phyloP scores from a whole-genome alignment of 495 filamentous ascomycete species.

The Lepidopterella palustris region DNA sequence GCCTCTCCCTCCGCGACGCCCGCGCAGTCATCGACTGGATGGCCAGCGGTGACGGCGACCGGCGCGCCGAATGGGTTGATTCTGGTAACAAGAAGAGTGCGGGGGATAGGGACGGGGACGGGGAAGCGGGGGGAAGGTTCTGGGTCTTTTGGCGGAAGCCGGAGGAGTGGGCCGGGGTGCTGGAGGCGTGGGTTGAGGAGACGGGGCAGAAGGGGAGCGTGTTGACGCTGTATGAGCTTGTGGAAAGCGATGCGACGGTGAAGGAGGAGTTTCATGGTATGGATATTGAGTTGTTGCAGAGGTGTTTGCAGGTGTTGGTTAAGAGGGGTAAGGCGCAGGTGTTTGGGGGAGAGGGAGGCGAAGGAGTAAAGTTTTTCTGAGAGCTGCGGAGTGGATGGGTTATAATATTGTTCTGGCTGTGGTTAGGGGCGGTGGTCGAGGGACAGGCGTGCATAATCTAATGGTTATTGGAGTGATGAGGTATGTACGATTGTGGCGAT shows the following conservation, averaged over 20 bases:
- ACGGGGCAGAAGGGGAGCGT: constrained; percentile 69
- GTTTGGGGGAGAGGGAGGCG: constrained; percentile 77
- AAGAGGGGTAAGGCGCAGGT: constrained; percentile 89
- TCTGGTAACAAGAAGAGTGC: constrained; percentile 5
- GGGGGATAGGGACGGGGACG: constrained; percentile 21
- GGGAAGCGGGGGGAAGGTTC: constrained; percentile 38
- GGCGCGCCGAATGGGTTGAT: constrained; percentile 61
- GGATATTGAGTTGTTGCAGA: constrained; percentile 70
- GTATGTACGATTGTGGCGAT: too few relatives aligned
- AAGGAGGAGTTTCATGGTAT: constrained; percentile 78
- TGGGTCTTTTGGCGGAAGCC: constrained; percentile 65
- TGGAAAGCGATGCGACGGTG: constrained; percentile 57
- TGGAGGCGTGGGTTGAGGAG: constrained; percentile 53
- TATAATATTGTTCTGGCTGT: not conserved
- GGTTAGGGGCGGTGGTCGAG: too few relatives aligned
- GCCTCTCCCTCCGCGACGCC: constrained; percentile 56
- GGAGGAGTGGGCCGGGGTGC: constrained; percentile 66
- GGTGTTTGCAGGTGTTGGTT: constrained; percentile 69
- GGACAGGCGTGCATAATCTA: not conserved
- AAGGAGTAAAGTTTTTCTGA: constrained; percentile 95
- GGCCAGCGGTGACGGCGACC: constrained; percentile 53
- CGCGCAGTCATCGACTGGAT: constrained; percentile 68
- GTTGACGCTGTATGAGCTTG: constrained; percentile 70
- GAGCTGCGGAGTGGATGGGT: not conserved
- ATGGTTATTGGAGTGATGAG: not conserved